A percentile compares a stretch with the other conserved stretches of the same genome.
phyloP scores from a whole-genome alignment of 2,329 filamentous ascomycete genomes.

The Zarea fungicola region DNA sequence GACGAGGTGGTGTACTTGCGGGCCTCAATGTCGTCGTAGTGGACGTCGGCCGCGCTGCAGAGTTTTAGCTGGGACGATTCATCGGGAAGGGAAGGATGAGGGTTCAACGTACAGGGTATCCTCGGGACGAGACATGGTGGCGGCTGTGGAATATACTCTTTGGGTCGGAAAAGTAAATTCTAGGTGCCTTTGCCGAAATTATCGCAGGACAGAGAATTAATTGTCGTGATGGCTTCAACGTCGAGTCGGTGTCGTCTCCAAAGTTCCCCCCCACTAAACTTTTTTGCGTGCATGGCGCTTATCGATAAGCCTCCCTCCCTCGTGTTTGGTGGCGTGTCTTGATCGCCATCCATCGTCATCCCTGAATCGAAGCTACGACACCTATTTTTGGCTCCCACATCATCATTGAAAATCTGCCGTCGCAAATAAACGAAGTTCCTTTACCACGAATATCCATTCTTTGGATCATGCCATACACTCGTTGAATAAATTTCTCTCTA shows the following conservation, averaged over 20 bases:
- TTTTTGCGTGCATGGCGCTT: conserved; percentile 11
- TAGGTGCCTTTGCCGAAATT: too few species aligned
- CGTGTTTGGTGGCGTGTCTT: conserved; percentile 5
- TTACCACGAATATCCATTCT: not conserved
- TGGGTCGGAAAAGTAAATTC: too few species aligned
- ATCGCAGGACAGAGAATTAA: not conserved
- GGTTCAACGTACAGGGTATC: conserved; percentile 79
- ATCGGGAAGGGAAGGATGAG: conserved; percentile 14
- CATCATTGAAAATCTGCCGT: too few species aligned
- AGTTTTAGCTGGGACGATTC: conserved; percentile 11
- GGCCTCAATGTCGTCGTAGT: conserved; percentile 94
- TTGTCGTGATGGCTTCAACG: not conserved
- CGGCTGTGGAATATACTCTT: not conserved
- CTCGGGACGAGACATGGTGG: conserved; percentile 90
- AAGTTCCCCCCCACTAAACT: not conserved
- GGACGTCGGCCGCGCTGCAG: conserved; percentile 81
- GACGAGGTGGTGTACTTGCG: conserved; percentile 97
- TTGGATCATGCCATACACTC: conserved; percentile 10
- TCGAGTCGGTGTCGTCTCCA: conserved; percentile 5
- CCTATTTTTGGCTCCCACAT: not conserved
- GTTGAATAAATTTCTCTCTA: not conserved
- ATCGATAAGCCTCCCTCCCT: conserved; percentile 7
- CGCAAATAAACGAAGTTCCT: too few species aligned
- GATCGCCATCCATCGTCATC: conserved; percentile 2
- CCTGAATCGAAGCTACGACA: conserved; percentile 4